A percentile compares a stretch with the other conserved stretches of the same genome.
Conservation (phyloP, 345 rosid species). For the Corymbia maculata region DNA sequence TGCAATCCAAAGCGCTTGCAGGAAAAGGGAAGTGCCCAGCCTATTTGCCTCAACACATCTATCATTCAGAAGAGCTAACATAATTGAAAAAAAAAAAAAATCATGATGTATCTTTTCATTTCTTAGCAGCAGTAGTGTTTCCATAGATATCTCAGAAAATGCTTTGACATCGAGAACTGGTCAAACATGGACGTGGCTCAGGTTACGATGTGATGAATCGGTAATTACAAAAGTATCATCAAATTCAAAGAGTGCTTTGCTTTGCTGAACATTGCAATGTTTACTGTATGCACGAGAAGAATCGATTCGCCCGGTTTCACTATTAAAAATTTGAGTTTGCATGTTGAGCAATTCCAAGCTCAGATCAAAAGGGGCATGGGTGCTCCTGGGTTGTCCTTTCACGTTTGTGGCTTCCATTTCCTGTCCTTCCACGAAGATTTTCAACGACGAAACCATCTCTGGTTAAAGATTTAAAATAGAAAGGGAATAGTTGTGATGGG, state of each 20-base stretch:
- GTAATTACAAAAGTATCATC: neutral
- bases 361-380: neutral
- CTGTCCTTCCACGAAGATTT: neutral
- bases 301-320: neutral
- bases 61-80: neutral
- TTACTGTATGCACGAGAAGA: neutral
- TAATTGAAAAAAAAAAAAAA: neutral
- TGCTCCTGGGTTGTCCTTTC: neutral
- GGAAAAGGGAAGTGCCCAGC: neutral
- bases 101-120: neutral
- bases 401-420: neutral
- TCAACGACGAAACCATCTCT: neutral
- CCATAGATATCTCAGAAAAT: neutral
- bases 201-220: neutral
- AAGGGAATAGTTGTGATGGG: neutral
- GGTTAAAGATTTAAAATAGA: neutral
- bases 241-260: neutral
- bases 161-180: neutral
- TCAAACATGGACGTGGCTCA: neutral
- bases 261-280: neutral
- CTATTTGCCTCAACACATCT: neutral
- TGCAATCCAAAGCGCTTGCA: neutral
- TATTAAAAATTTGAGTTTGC: neutral
- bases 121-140: neutral
- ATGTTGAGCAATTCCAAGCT: neutral